phyloP scores from a whole-genome alignment of 2,329 filamentous ascomycete species.

The Macrophomina tecta region DNA sequence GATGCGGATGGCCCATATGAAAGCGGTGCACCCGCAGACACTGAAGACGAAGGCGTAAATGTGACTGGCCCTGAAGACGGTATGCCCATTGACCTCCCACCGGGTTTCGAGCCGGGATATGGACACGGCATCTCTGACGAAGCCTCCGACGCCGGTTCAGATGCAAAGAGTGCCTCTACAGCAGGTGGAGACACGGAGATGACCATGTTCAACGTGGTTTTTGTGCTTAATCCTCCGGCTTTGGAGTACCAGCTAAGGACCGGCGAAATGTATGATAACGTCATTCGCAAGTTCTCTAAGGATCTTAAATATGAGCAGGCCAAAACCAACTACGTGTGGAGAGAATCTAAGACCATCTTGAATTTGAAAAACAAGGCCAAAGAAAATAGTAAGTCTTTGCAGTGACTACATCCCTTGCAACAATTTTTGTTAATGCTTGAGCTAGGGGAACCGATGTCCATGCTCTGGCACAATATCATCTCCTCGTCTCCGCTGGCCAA shows the following conservation, averaged over 20 bases:
- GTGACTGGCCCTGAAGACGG: slow-evolving; percentile 13
- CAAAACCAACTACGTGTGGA: slow-evolving; percentile 87
- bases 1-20: slow-evolving; percentile 6
- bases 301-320: slow-evolving; percentile 92
- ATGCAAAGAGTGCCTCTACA: slow-evolving; percentile 47
- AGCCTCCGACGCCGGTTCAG: slow-evolving; percentile 45
- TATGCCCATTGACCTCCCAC: slow-evolving; percentile 40
- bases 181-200: slow-evolving; percentile 68
- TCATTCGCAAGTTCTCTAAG: slow-evolving; percentile 91
- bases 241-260: slow-evolving; percentile 75
- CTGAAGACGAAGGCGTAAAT: slow-evolving; percentile 32
- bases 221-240: slow-evolving; percentile 81
- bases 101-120: slow-evolving; percentile 48
- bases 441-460: slow-evolving; percentile 62
- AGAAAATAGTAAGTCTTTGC: slow-evolving; percentile 57
- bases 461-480: slow-evolving; percentile 73
- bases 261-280: slow-evolving; percentile 83
- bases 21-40: slow-evolving; percentile 28
- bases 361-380: slow-evolving; percentile 81
- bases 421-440: slow-evolving; percentile 1
- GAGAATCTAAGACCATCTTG: slow-evolving; percentile 83
- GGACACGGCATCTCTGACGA: slow-evolving; percentile 44
- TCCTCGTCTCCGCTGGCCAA: slow-evolving; percentile 78
- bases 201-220: slow-evolving; percentile 98
- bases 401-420: background rate